A percentile compares a stretch with the other conserved stretches of the same genome.
These are phyloP conservation scores for Entelexis paramagnoliae DNA, from an alignment of 1,139 yeast genomes.

Conservation along the genomic window DNA sequence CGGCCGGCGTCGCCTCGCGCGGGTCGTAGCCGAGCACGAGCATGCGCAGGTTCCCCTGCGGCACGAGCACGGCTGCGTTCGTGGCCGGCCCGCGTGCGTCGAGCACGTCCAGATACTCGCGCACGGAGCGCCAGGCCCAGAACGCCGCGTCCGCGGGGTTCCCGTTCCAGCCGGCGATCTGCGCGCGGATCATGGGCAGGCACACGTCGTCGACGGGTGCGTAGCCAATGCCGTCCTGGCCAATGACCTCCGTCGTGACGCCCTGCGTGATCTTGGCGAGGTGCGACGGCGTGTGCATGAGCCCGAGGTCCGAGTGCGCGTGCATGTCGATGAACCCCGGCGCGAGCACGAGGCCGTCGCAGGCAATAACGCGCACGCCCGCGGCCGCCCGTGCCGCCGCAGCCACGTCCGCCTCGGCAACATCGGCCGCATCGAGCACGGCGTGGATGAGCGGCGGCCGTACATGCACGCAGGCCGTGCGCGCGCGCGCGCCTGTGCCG, in stretches of 20 bases:
- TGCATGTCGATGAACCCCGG: constrained; percentile 23
- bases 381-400: not conserved
- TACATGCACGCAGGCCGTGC: constrained; percentile 10
- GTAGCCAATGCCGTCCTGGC: constrained; percentile 21
- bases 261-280: constrained; percentile 21
- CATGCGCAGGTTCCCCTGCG: constrained; percentile 21
- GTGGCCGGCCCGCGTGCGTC: constrained; percentile 15
- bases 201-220: constrained; percentile 18
- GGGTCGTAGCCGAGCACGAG: constrained; percentile 21
- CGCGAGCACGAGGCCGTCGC: constrained; percentile 11
- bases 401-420: not conserved
- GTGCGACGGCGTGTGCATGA: constrained; percentile 20
- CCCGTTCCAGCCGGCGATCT: constrained; percentile 21
- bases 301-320: constrained; percentile 19
- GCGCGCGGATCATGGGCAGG: constrained; percentile 15
- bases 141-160: constrained; percentile 17
- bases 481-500: constrained; percentile 13
- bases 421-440: not conserved
- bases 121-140: constrained; percentile 16
- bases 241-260: constrained; percentile 20
- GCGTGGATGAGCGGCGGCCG: constrained; percentile 3
- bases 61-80: constrained; percentile 17
- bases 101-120: constrained; percentile 13
- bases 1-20: constrained; percentile 16
- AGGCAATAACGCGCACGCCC: constrained; percentile 11